phyloP scores from a whole-genome alignment of 2,329 filamentous ascomycete genomes.

The Pyrenophora graminea region DNA sequence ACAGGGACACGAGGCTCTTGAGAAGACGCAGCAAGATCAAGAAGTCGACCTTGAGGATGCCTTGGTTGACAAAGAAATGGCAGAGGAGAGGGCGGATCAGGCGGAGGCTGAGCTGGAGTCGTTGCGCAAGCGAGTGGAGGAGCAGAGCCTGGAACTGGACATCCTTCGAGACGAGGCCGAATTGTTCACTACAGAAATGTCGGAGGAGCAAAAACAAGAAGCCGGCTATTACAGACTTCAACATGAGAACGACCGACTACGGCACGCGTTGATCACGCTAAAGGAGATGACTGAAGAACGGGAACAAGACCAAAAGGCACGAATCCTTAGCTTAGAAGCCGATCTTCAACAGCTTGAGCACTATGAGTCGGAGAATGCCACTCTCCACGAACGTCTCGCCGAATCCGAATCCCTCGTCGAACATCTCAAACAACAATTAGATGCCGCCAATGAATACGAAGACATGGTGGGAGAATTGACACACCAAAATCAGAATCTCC shows the following conservation, averaged over 20 bases:
- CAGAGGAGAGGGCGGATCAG: conserved; percentile 86
- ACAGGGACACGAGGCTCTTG: conserved; percentile 68
- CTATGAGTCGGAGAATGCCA: conserved; percentile 64
- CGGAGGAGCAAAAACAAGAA: conserved; percentile 82
- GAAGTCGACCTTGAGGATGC: conserved; percentile 85
- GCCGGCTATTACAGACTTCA: conserved; percentile 92
- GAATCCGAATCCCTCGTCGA: conserved; percentile 76
- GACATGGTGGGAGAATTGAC: conserved; percentile 93
- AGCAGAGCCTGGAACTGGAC: conserved; percentile 85
- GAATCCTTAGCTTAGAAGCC: conserved; percentile 48
- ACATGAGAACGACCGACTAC: conserved; percentile 82
- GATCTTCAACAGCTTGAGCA: conserved; percentile 40
- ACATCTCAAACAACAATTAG: conserved; percentile 87
- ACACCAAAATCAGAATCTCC: conserved; percentile 81
- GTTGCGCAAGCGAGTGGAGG: conserved; percentile 75
- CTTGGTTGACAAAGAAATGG: conserved; percentile 91
- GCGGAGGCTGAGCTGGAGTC: conserved; percentile 79
- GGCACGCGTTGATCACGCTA: conserved; percentile 80
- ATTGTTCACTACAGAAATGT: conserved; percentile 82
- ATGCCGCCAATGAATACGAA: conserved; percentile 84
- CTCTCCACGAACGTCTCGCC: conserved; percentile 72
- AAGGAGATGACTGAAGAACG: conserved; percentile 86
- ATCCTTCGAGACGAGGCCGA: conserved; percentile 85
- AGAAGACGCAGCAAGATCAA: conserved; percentile 78
- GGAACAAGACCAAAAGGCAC: conserved; percentile 72